phyloP scores from a whole-genome alignment of 305 asterid species.

The Solanum hybrid region DNA sequence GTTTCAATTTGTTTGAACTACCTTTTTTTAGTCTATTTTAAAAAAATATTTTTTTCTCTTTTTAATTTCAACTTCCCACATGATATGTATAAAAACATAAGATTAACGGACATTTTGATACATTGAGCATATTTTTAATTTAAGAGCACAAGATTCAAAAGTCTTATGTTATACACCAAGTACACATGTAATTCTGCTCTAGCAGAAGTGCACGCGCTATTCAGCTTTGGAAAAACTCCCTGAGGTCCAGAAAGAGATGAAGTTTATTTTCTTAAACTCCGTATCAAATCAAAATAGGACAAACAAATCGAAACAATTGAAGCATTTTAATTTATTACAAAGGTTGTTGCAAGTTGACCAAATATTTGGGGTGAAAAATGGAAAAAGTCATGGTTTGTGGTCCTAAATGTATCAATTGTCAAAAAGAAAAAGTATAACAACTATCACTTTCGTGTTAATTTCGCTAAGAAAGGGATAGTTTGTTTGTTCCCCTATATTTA shows the following conservation, averaged over 20 bases:
- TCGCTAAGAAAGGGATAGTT: not conserved
- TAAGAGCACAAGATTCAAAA: not conserved
- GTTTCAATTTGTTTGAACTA: not conserved
- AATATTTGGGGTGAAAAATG: not conserved
- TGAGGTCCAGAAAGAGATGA: not conserved
- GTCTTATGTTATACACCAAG: not conserved
- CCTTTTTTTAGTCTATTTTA: not conserved
- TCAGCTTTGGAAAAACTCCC: not conserved
- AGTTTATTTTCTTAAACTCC: not conserved
- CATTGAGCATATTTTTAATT: not conserved
- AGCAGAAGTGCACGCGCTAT: too few species aligned
- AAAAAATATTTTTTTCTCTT: not conserved
- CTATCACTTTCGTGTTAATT: not conserved
- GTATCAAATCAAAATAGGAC: not conserved
- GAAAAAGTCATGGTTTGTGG: not conserved
- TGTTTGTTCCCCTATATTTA: not conserved
- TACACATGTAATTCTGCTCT: too few species aligned
- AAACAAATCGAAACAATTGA: not conserved
- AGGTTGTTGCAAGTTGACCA: not conserved
- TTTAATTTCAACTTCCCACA: not conserved
- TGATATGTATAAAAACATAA: not conserved
- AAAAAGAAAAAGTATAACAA: not conserved
- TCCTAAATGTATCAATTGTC: not conserved
- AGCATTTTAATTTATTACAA: not conserved
- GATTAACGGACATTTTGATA: not conserved